Percentiles rank a stretch among this genome's conserved stretches.
These are phyloP conservation scores for Tolypocladium ophioglossoides DNA, from an alignment of 2,329 filamentous ascomycete genomes.

Conservation along the genomic window DNA sequence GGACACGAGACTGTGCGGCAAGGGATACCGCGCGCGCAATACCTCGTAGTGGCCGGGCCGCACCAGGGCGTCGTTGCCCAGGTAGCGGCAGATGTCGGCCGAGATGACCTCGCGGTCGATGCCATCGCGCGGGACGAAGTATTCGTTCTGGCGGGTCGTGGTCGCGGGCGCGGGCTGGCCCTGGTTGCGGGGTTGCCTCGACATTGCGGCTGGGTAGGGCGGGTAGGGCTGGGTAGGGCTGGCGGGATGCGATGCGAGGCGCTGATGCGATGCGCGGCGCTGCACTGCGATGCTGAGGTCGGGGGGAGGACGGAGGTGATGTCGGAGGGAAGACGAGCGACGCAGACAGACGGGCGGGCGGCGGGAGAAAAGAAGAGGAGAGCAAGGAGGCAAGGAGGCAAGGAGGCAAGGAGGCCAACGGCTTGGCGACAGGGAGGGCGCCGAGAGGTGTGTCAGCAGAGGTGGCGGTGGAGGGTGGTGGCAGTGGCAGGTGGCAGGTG, in stretches of 20 bases:
- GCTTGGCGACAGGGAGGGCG: too few relatives aligned
- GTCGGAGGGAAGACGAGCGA: constrained; percentile 1
- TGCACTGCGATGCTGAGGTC: neutral
- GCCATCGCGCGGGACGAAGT: constrained; percentile 69
- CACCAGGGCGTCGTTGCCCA: constrained; percentile 73
- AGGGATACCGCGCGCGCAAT: constrained; percentile 12
- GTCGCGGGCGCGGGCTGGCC: constrained; percentile 22
- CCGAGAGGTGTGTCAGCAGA: too few relatives aligned
- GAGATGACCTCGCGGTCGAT: constrained; percentile 80
- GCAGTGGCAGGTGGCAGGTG: neutral
- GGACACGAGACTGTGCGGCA: neutral
- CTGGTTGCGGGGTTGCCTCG: constrained; percentile 28
- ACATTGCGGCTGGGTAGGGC: constrained; percentile 17
- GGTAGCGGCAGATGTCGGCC: constrained; percentile 73
- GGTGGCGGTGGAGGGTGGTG: neutral
- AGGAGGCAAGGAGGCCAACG: too few relatives aligned
- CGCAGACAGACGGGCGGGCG: constrained; percentile 7
- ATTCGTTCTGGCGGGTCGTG: constrained; percentile 57
- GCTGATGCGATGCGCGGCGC: neutral
- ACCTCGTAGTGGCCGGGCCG: constrained; percentile 67
- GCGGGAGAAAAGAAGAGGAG: constrained; percentile 5
- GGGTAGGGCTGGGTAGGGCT: neutral
- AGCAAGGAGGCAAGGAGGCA: constrained; percentile 2
- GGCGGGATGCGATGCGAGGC: neutral
- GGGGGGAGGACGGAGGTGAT: neutral